These are phyloP conservation scores for Nicotiana otophora DNA, from an alignment of 257 asterid species.

Conservation along the genomic window DNA sequence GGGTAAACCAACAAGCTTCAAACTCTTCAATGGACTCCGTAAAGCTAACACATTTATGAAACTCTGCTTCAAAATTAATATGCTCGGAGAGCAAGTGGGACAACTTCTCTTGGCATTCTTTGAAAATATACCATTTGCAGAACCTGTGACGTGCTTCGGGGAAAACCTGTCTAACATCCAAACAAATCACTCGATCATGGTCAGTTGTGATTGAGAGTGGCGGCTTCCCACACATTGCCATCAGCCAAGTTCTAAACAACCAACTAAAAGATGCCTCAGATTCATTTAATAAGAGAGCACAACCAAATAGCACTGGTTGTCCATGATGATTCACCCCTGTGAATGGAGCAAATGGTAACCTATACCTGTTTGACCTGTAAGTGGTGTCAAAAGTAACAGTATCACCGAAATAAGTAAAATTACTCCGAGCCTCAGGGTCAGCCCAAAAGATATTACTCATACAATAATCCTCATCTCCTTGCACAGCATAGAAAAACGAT, in stretches of 20 bases:
- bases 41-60: slow-evolving; percentile 14
- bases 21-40: slow-evolving; percentile 11
- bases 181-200: slow-evolving; percentile 11
- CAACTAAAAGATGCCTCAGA: slow-evolving; percentile 10
- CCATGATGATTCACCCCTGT: slow-evolving; percentile 13
- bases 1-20: slow-evolving; percentile 14
- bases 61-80: slow-evolving; percentile 12
- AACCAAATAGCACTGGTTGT: slow-evolving; percentile 14
- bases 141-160: slow-evolving; percentile 10
- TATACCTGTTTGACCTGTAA: slow-evolving; percentile 9
- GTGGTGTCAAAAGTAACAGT: slow-evolving; percentile 11
- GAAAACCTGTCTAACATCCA: slow-evolving; percentile 6
- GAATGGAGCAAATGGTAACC: slow-evolving; percentile 7
- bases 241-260: slow-evolving; percentile 15
- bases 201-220: slow-evolving; percentile 12
- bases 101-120: slow-evolving; percentile 14
- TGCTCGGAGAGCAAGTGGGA: not conserved
- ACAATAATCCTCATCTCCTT: slow-evolving; percentile 17
- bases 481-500: slow-evolving; percentile 9
- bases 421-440: not conserved
- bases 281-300: slow-evolving; percentile 7
- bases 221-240: slow-evolving; percentile 11
- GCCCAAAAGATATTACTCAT: slow-evolving; percentile 15
- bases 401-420: slow-evolving; percentile 8
- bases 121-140: slow-evolving; percentile 17